A percentile compares a stretch with the other conserved stretches of the same genome.
phyloP scores from a whole-genome alignment of 129 eudicot genomes.

The Glebionis coronaria region DNA sequence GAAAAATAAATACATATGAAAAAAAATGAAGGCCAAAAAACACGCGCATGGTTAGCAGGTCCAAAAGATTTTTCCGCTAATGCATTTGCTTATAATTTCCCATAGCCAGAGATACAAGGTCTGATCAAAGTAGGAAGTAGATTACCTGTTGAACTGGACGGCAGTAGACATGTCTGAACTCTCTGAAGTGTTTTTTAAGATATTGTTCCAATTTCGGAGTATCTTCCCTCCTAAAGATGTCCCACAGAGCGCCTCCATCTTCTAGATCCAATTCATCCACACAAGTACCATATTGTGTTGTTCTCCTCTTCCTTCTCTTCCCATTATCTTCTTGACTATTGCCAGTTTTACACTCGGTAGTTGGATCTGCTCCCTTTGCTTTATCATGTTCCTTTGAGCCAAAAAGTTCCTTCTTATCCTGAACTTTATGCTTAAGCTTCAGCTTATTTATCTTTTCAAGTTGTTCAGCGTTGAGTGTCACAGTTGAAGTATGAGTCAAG shows the following conservation, averaged over 20 bases:
- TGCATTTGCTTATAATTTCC: neutral
- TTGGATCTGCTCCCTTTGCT: conserved; percentile 8
- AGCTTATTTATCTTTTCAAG: conserved; percentile 21
- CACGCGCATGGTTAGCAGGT: neutral
- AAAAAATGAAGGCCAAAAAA: no score
- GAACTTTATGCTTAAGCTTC: conserved; percentile 36
- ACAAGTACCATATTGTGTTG: conserved; percentile 16
- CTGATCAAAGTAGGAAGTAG: neutral
- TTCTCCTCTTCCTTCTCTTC: neutral
- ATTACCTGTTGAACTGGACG: conserved; percentile 45
- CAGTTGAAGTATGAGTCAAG: conserved; percentile 54
- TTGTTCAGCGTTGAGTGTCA: conserved; percentile 1
- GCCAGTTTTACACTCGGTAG: conserved; percentile 4
- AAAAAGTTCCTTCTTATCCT: conserved; percentile 41
- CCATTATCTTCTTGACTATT: conserved; percentile 7
- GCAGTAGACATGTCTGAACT: conserved; percentile 54
- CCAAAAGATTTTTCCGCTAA: neutral
- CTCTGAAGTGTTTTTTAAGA: conserved; percentile 46
- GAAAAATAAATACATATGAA: no score
- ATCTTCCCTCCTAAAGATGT: conserved; percentile 70
- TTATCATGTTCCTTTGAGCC: neutral
- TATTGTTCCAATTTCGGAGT: conserved; percentile 59
- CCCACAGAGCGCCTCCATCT: conserved; percentile 76
- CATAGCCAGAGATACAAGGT: conserved; percentile 6
- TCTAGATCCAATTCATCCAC: conserved; percentile 23